These are phyloP conservation scores for Rosa chinensis DNA, from an alignment of 306 rosid genomes.

Conservation along the genomic window DNA sequence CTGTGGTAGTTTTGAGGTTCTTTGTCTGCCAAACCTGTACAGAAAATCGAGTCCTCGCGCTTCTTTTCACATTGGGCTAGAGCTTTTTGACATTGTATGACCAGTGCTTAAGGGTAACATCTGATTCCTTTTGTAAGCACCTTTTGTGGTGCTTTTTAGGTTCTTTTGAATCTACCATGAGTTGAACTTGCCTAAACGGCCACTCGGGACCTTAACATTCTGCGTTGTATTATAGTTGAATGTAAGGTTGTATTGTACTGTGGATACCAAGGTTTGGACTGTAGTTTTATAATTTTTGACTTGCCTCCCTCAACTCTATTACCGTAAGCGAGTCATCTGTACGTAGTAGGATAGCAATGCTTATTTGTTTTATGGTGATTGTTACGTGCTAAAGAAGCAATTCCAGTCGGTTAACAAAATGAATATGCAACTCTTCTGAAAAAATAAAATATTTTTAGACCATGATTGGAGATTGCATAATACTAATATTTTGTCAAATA, in stretches of 20 bases:
- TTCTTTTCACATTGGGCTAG: constrained; percentile 6
- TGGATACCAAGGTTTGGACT: not conserved
- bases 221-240: not conserved
- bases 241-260: not conserved
- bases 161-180: not conserved
- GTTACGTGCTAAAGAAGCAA: too few relatives aligned
- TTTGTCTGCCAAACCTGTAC: constrained; percentile 15
- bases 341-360: too few relatives aligned
- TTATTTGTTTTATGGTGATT: too few relatives aligned
- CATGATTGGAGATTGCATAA: too few relatives aligned
- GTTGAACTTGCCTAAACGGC: too few relatives aligned
- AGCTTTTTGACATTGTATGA: not conserved
- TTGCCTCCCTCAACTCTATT: too few relatives aligned
- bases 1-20: constrained; percentile 8
- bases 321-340: too few relatives aligned
- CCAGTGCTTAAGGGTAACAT: not conserved
- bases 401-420: too few relatives aligned
- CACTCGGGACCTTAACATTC: too few relatives aligned
- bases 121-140: not conserved
- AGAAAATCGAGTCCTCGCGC: not conserved
- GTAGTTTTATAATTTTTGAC: not conserved
- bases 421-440: too few relatives aligned
- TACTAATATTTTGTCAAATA: not conserved
- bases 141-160: not conserved
- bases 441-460: too few relatives aligned